phyloP scores from a whole-genome alignment of 116 monocot genomes.

The Cymodocea nodosa region DNA sequence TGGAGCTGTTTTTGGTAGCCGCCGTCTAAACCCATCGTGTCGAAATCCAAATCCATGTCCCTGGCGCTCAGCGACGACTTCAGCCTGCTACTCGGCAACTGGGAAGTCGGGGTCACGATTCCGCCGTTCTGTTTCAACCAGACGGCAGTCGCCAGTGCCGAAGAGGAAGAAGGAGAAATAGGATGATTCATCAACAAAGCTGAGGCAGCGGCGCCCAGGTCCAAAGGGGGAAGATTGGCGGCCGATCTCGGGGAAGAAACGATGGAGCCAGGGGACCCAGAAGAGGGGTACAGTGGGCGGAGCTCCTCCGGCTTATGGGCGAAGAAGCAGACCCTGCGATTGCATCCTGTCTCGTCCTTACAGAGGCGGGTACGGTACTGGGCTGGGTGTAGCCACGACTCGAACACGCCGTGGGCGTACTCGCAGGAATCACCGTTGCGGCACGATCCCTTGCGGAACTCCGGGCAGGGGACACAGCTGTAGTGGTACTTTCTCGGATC shows the following conservation, averaged over 20 bases:
- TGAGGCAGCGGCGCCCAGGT: slow-evolving; percentile 28
- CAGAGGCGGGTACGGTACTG: slow-evolving; percentile 60
- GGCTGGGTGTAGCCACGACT: slow-evolving; percentile 66
- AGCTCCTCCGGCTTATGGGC: slow-evolving; percentile 26
- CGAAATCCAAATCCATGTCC: slow-evolving; percentile 11
- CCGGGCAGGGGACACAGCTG: slow-evolving; percentile 23
- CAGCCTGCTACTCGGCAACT: slow-evolving; percentile 12
- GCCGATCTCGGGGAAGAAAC: slow-evolving; percentile 3
- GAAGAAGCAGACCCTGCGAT: slow-evolving; percentile 21
- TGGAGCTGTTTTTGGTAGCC: slow-evolving; percentile 4
- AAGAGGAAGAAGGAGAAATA: slow-evolving; percentile 15
- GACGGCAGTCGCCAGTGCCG: slow-evolving; percentile 5
- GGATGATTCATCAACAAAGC: slow-evolving; percentile 11
- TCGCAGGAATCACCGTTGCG: slow-evolving; percentile 58
- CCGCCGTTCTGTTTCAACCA: slow-evolving; percentile 4
- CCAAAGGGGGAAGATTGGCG: slow-evolving; percentile 17
- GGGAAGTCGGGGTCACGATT: not conserved
- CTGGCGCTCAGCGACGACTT: slow-evolving; percentile 10
- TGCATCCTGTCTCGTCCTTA: slow-evolving; percentile 46
- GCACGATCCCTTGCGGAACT: slow-evolving; percentile 25
- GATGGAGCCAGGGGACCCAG: slow-evolving; percentile 10
- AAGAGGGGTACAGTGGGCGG: slow-evolving; percentile 7
- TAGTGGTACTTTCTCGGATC: slow-evolving; percentile 21
- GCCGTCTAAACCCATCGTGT: slow-evolving; percentile 6
- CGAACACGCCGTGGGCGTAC: slow-evolving; percentile 75